phyloP scores from a whole-genome alignment of 768 basidiomycete genomes.

The Kwoniella dendrophila region DNA sequence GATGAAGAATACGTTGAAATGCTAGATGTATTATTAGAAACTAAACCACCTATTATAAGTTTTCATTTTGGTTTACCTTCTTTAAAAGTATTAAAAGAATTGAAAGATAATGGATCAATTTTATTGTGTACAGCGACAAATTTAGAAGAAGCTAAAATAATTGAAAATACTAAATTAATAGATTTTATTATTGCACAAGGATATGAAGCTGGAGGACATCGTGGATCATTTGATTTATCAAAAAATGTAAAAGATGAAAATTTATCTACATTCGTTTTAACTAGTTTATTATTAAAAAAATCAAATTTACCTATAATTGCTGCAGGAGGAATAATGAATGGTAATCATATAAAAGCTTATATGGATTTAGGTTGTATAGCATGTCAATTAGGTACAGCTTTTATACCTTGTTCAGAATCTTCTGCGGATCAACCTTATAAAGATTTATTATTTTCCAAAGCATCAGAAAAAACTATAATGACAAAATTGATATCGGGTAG shows the following conservation, averaged over 20 bases:
- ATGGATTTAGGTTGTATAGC: constrained; percentile 35
- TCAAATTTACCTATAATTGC: constrained; percentile 37
- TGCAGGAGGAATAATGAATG: constrained; percentile 51
- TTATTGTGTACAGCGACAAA: constrained; percentile 38
- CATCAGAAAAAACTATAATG: constrained; percentile 26
- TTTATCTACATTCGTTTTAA: constrained; percentile 33
- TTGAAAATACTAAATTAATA: constrained; percentile 26
- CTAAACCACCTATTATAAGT: constrained; percentile 32
- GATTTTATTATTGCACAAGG: constrained; percentile 50
- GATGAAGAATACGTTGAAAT: no score
- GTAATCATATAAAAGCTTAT: constrained; percentile 29
- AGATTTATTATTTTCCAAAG: constrained; percentile 16
- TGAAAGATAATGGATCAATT: constrained; percentile 28
- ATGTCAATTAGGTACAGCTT: constrained; percentile 49
- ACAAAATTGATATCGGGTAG: constrained; percentile 45
- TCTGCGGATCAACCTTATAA: constrained; percentile 39
- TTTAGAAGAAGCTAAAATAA: constrained; percentile 29
- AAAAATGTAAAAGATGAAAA: constrained; percentile 26
- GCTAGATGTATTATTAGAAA: constrained; percentile 30
- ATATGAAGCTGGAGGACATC: constrained; percentile 44
- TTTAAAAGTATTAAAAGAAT: constrained; percentile 9
- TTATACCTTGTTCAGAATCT: constrained; percentile 38
- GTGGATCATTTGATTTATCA: constrained; percentile 44
- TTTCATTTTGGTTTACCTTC: constrained; percentile 50
- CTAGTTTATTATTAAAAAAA: constrained; percentile 16